phyloP scores from a whole-genome alignment of 768 basidiomycete species.

The Boletales sp. region DNA sequence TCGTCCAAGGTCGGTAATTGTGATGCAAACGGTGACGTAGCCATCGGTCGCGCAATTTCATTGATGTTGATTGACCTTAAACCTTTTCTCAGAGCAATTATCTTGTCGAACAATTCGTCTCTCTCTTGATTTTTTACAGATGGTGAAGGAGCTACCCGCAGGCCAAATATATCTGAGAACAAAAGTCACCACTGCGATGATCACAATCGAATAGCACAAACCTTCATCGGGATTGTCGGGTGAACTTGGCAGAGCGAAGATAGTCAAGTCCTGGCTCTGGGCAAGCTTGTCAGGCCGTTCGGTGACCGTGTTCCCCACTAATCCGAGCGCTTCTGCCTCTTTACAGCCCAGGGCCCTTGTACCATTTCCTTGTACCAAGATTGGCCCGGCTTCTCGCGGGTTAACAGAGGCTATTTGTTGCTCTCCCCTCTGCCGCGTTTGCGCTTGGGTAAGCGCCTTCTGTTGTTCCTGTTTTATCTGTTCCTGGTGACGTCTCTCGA shows the following conservation, averaged over 20 bases:
- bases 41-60: slow-evolving; percentile 43
- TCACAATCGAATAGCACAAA: slow-evolving; percentile 8
- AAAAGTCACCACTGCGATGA: slow-evolving; percentile 3
- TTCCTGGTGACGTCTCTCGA: slow-evolving; percentile 23
- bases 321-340: slow-evolving; percentile 1
- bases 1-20: slow-evolving; percentile 52
- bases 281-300: not conserved
- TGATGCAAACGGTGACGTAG: slow-evolving; percentile 30
- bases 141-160: slow-evolving; percentile 35
- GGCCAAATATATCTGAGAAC: slow-evolving; percentile 57
- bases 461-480: slow-evolving; percentile 10
- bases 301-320: not conserved
- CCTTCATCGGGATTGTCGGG: slow-evolving; percentile 20
- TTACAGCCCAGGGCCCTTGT: not conserved
- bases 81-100: slow-evolving; percentile 54
- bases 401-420: not conserved
- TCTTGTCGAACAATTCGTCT: slow-evolving; percentile 44
- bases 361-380: not conserved
- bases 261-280: slow-evolving; percentile 1
- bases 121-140: slow-evolving; percentile 38
- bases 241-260: not conserved
- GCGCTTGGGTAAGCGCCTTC: not conserved
- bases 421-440: not conserved
- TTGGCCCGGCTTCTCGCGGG: slow-evolving; percentile 1
- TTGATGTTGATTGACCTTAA: slow-evolving; percentile 61